These are phyloP conservation scores for Dendrobium catenatum DNA, from an alignment of 106 monocot species.

Conservation along the genomic window DNA sequence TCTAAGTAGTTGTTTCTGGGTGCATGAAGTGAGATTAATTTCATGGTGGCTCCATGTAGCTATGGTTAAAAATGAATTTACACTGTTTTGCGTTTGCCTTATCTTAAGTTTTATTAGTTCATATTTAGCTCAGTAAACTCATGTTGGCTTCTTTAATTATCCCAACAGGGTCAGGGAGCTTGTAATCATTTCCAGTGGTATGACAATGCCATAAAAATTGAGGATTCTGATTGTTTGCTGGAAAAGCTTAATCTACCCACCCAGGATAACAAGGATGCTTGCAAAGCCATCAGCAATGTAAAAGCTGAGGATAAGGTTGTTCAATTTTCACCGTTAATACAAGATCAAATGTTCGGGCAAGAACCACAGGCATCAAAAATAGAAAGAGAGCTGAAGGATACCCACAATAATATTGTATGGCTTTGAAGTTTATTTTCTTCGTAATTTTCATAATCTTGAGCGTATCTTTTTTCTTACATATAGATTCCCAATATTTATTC, in stretches of 20 bases:
- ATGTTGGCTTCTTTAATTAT: neutral
- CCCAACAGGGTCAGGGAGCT: neutral
- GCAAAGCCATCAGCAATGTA: neutral
- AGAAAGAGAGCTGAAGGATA: neutral
- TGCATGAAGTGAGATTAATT: neutral
- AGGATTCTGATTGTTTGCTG: neutral
- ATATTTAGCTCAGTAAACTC: too few species aligned
- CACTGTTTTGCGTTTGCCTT: neutral
- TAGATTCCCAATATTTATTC: too few species aligned
- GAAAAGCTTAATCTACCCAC: neutral
- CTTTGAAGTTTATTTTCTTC: neutral
- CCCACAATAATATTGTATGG: neutral
- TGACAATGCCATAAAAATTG: neutral
- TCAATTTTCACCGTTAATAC: neutral
- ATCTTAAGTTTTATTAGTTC: neutral
- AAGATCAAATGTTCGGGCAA: neutral
- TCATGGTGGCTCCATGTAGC: neutral
- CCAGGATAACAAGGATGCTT: neutral
- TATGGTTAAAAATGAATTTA: neutral
- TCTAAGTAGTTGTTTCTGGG: neutral
- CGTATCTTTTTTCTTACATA: neutral
- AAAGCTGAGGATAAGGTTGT: neutral
- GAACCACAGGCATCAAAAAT: neutral
- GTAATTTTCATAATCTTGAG: neutral
- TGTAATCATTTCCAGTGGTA: conserved; percentile 5